A percentile compares a stretch with the other conserved stretches of the same genome.
phyloP scores from a whole-genome alignment of 2,329 filamentous ascomycete species.

The Truncatella angustata region DNA sequence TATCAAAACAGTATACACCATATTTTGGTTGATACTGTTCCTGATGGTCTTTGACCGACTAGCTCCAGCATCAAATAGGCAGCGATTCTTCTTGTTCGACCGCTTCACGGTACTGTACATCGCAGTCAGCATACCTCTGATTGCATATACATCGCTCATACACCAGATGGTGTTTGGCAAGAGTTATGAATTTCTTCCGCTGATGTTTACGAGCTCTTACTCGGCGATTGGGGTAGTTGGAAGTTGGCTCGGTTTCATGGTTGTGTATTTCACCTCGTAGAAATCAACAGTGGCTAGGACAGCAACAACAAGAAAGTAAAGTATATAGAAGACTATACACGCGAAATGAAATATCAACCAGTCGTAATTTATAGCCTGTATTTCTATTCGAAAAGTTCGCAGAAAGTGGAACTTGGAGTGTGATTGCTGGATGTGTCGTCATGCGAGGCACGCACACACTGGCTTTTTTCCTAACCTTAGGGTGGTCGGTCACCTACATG shows the following conservation, averaged over 20 bases:
- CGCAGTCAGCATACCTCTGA: constrained; percentile 81
- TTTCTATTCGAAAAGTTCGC: neutral
- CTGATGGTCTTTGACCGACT: constrained; percentile 83
- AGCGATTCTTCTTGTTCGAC: constrained; percentile 87
- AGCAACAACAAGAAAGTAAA: neutral
- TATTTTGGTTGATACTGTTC: constrained; percentile 87
- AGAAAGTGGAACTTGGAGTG: neutral
- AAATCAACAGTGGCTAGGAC: constrained; percentile 3
- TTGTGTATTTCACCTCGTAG: constrained; percentile 76
- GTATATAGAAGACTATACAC: constrained; percentile 14
- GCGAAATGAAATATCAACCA: neutral
- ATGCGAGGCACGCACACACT: neutral
- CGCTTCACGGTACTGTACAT: constrained; percentile 90
- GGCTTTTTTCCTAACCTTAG: neutral
- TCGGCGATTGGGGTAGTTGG: constrained; percentile 91
- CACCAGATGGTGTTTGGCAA: constrained; percentile 83
- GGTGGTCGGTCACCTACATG: neutral
- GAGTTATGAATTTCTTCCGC: constrained; percentile 81
- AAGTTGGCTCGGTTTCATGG: constrained; percentile 92
- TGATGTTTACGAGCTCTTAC: constrained; percentile 98
- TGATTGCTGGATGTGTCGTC: neutral
- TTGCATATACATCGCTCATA: constrained; percentile 81
- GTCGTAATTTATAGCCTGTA: neutral
- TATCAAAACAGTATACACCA: constrained; percentile 88
- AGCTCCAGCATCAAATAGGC: constrained; percentile 75